Evolutionary conservation across 495 filamentous ascomycete genomes (phyloP), one percentile per base, ranked within the genome.

Genomic region (Viridothelium virens): DNA sequence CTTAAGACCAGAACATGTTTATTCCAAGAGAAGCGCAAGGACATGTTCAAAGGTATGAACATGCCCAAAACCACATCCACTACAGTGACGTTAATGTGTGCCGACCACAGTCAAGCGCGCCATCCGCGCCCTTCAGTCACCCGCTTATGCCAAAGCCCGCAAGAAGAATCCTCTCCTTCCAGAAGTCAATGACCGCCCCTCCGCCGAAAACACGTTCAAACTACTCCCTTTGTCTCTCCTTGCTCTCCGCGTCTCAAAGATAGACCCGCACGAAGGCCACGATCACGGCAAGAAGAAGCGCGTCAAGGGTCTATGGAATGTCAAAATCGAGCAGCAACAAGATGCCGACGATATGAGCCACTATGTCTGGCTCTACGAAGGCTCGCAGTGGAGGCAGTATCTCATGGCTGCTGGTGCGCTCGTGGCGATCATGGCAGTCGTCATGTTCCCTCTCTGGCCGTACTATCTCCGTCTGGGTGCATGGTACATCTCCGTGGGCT

Each of bases 391-490:
- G 82, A 94, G 91, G 80, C 88, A 89, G 79, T 96, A 96, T 76
- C 80, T 95, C 25, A 92, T 96, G 78, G 94, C 91, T 1, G 89
- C 80, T 2, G 89, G 90, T 14, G 91, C 92, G 1, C 82, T 99
- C 41, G 79, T 88, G 0, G 76, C 86, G 64, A 89, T 99, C 71
- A 90, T 97, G 69, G 83, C 89, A 4, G 80, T 97, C 14, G 92
- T 97, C 63, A 84, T 97, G 74, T 99, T 97, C 81, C 95, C 95
- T 11, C 84, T 99, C 59, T 99, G 95, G 95, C 95, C 95, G 6
- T 84, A 94, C 47, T 86, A 90, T 75, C 75, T 97, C 78, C 84
- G 95, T 69, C 85, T 93, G 69, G 94, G 95, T 38, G 95, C 97
- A 39, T 99, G 96, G 90, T 97, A 99, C 78, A 82, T 97, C 61